These are phyloP conservation scores for Xylariaceae sp. DNA, from an alignment of 2,329 filamentous ascomycete genomes.

Conservation along the genomic window DNA sequence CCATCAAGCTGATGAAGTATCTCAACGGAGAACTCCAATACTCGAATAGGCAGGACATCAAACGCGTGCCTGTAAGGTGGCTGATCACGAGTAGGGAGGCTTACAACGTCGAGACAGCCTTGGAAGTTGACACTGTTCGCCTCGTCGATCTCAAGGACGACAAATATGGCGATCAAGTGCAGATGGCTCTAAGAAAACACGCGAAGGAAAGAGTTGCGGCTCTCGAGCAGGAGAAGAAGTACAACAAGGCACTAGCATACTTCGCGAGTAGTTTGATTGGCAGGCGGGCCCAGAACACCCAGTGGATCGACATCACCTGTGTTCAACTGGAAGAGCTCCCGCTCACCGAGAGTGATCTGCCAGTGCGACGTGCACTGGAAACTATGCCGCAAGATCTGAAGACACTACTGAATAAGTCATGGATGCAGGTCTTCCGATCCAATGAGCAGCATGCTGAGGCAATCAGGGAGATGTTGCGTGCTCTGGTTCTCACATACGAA, in stretches of 20 bases:
- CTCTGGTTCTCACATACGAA: constrained; percentile 38
- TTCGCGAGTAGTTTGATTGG: constrained; percentile 41
- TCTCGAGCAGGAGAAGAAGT: constrained; percentile 34
- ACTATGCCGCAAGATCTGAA: constrained; percentile 37
- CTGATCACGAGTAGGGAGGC: constrained; percentile 37
- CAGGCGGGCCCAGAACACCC: constrained; percentile 38
- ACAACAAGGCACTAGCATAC: constrained; percentile 40
- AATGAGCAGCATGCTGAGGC: constrained; percentile 33
- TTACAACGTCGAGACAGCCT: constrained; percentile 30
- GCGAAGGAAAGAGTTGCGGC: constrained; percentile 35
- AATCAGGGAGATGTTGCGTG: constrained; percentile 40
- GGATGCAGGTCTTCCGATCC: constrained; percentile 34
- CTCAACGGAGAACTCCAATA: constrained; percentile 28
- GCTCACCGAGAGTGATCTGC: constrained; percentile 34
- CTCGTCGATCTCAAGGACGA: constrained; percentile 36
- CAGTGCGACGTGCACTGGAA: constrained; percentile 36
- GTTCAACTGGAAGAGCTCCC: constrained; percentile 39
- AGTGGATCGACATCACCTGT: constrained; percentile 42
- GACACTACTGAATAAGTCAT: constrained; percentile 35
- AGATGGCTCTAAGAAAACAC: constrained; percentile 32
- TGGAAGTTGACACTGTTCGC: constrained; percentile 28
- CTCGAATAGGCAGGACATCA: constrained; percentile 20
- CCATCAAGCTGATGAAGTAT: constrained; percentile 34
- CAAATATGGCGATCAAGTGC: constrained; percentile 36
- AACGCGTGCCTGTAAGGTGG: constrained; percentile 33